phyloP scores from a whole-genome alignment of 2,329 filamentous ascomycete species.

The Acrodontium crateriforme region DNA sequence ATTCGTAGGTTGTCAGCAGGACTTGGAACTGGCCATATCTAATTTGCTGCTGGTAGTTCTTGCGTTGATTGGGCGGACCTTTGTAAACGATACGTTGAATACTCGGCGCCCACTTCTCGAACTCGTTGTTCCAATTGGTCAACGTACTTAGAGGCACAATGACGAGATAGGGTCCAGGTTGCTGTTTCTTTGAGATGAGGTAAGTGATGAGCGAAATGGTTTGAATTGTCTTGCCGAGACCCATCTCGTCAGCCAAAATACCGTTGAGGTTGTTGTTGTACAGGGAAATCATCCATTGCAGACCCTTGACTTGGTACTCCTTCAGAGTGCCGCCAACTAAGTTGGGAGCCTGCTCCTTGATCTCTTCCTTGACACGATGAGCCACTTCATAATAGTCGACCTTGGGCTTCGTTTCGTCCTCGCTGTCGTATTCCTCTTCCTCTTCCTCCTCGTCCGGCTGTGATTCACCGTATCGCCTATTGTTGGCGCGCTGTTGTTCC shows the following conservation, averaged over 20 bases:
- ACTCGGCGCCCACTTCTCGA: slow-evolving; percentile 94
- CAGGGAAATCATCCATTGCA: slow-evolving; percentile 98
- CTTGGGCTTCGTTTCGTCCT: slow-evolving; percentile 55
- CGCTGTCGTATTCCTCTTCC: slow-evolving; percentile 56
- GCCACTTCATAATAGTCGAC: slow-evolving; percentile 98
- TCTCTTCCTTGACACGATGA: slow-evolving; percentile 87
- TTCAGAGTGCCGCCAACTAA: slow-evolving; percentile 87
- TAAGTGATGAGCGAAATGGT: slow-evolving; percentile 97
- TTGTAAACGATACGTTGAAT: slow-evolving; percentile 89
- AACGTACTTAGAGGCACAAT: slow-evolving; percentile 94
- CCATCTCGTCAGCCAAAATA: slow-evolving; percentile 98
- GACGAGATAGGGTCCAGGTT: slow-evolving; percentile 84
- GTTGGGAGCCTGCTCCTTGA: slow-evolving; percentile 67
- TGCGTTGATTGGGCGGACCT: slow-evolving; percentile 75
- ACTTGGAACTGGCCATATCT: slow-evolving; percentile 94
- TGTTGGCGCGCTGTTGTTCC: slow-evolving; percentile 74
- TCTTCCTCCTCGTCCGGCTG: slow-evolving; percentile 40
- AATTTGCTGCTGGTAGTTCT: slow-evolving; percentile 84
- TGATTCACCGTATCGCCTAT: slow-evolving; percentile 62
- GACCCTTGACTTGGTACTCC: slow-evolving; percentile 95
- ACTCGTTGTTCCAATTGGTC: slow-evolving; percentile 97
- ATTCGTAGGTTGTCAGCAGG: slow-evolving; percentile 92
- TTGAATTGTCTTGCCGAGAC: slow-evolving; percentile 98
- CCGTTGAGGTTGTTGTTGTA: slow-evolving; percentile 99
- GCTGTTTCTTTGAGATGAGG: slow-evolving; percentile 88